These are phyloP conservation scores for Aspergillus ochraceoroseus DNA, from an alignment of 2,329 filamentous ascomycete species.

Conservation along the genomic window DNA sequence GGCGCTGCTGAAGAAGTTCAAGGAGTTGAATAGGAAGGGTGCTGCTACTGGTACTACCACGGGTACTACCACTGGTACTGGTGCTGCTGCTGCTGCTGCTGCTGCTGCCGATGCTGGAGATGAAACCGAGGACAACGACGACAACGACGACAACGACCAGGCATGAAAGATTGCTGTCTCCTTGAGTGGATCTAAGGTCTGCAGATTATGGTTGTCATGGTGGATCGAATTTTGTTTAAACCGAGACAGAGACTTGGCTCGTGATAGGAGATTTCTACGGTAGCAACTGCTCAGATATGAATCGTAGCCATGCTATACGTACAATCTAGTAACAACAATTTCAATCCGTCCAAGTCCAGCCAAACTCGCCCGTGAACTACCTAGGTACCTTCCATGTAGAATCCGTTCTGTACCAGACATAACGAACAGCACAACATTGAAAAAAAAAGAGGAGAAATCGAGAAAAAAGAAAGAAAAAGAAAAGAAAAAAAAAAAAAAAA, in stretches of 20 bases:
- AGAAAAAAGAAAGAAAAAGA: slow-evolving; percentile 8
- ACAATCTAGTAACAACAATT: too few relatives aligned
- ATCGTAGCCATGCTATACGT: too few relatives aligned
- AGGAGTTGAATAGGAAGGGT: slow-evolving; percentile 34
- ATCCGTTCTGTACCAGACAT: slow-evolving; percentile 19
- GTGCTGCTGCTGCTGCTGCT: not conserved
- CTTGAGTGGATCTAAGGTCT: too few relatives aligned
- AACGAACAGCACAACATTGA: slow-evolving; percentile 4
- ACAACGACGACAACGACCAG: not conserved
- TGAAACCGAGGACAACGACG: not conserved
- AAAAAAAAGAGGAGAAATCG: slow-evolving; percentile 5
- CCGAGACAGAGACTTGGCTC: too few relatives aligned
- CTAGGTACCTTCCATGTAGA: too few relatives aligned
- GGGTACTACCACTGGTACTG: not conserved
- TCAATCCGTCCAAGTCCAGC: too few relatives aligned
- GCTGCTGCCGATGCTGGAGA: not conserved
- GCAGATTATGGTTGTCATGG: too few relatives aligned
- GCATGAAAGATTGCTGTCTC: slow-evolving; percentile 1
- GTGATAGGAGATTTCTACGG: too few relatives aligned
- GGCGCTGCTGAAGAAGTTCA: slow-evolving; percentile 39
- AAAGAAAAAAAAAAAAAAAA: slow-evolving; percentile 7
- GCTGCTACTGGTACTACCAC: not conserved
- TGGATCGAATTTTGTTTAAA: too few relatives aligned
- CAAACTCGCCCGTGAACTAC: too few relatives aligned
- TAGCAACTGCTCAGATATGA: too few relatives aligned